A percentile compares a stretch with the other conserved stretches of the same genome.
Evolutionary conservation across 2,329 filamentous ascomycete species (phyloP).

Genomic region (Leptographium lundbergii): DNA sequence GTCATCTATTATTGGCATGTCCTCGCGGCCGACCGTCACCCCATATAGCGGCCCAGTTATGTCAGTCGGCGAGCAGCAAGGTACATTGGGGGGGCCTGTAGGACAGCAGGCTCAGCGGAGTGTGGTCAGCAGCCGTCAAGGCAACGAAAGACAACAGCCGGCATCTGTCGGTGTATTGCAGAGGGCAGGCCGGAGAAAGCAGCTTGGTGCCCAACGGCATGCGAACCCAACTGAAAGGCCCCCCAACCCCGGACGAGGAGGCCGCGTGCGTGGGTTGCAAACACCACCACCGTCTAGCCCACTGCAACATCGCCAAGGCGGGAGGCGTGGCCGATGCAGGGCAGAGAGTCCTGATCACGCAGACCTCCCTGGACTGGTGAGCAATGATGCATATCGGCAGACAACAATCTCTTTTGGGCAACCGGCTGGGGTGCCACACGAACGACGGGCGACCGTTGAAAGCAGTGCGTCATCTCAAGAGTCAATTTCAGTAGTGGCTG

Average conservation of each 20-base stretch:
- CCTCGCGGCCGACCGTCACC: background rate
- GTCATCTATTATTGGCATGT: background rate
- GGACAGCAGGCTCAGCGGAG: background rate
- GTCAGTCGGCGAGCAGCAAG: background rate
- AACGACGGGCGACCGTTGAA: background rate
- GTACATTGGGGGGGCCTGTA: background rate
- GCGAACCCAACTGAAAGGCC: background rate
- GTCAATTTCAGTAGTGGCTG: background rate
- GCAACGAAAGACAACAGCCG: background rate
- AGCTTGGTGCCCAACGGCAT: background rate
- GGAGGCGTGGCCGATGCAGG: background rate
- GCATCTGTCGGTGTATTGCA: background rate
- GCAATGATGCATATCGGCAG: conserved; percentile 6
- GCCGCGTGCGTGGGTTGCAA: background rate
- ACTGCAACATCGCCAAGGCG: background rate
- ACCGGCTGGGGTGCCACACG: background rate
- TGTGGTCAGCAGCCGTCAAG: background rate
- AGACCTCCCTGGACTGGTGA: background rate
- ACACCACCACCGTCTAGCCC: conserved; percentile 8
- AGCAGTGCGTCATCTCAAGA: background rate
- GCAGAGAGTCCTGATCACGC: background rate
- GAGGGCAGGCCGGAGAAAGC: background rate
- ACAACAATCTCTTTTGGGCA: conserved; percentile 7
- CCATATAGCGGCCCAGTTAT: background rate
- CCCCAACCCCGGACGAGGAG: background rate